Evolutionary conservation across 2,329 filamentous ascomycete genomes (phyloP).

Genomic region (Plenodomus lindquistii): DNA sequence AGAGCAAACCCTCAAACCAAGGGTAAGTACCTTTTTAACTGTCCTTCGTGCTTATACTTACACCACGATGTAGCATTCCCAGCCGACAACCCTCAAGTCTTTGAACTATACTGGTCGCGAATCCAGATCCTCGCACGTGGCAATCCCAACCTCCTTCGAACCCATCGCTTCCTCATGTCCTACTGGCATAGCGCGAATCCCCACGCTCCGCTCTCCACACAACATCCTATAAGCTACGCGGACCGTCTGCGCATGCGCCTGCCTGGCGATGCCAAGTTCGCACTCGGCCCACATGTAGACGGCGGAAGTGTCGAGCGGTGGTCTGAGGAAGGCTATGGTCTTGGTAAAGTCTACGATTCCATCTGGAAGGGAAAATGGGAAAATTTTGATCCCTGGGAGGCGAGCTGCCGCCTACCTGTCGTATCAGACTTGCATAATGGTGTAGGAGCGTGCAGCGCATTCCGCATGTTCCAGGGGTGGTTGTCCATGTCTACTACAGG

Average conservation of each 20-base stretch:
- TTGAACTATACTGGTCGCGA: slow-evolving; percentile 56
- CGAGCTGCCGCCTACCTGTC: slow-evolving; percentile 67
- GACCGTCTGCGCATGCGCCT: slow-evolving; percentile 59
- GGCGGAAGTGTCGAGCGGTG: slow-evolving; percentile 57
- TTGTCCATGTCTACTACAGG: slow-evolving; percentile 74
- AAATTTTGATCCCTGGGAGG: slow-evolving; percentile 80
- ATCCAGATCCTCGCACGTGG: slow-evolving; percentile 52
- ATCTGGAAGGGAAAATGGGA: slow-evolving; percentile 80
- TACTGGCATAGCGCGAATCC: slow-evolving; percentile 54
- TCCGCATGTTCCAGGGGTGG: slow-evolving; percentile 92
- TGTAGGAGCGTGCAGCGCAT: slow-evolving; percentile 79
- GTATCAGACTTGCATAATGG: slow-evolving; percentile 78
- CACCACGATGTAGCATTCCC: slow-evolving; percentile 47
- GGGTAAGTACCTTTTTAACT: slow-evolving; percentile 17
- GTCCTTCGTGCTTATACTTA: slow-evolving; percentile 5
- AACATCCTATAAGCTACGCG: slow-evolving; percentile 53
- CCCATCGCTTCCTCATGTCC: slow-evolving; percentile 54
- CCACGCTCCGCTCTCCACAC: slow-evolving; percentile 48
- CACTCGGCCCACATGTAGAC: slow-evolving; percentile 61
- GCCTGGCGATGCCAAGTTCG: slow-evolving; percentile 56
- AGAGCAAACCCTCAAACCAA: slow-evolving; percentile 51
- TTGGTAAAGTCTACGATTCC: slow-evolving; percentile 69
- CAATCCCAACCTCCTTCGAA: slow-evolving; percentile 52
- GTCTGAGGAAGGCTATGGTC: slow-evolving; percentile 64
- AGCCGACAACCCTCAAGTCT: slow-evolving; percentile 54